A percentile compares a stretch with the other conserved stretches of the same genome.
phyloP scores from a whole-genome alignment of 371 early-diverging fungal species.

The Globomyces sp. region DNA sequence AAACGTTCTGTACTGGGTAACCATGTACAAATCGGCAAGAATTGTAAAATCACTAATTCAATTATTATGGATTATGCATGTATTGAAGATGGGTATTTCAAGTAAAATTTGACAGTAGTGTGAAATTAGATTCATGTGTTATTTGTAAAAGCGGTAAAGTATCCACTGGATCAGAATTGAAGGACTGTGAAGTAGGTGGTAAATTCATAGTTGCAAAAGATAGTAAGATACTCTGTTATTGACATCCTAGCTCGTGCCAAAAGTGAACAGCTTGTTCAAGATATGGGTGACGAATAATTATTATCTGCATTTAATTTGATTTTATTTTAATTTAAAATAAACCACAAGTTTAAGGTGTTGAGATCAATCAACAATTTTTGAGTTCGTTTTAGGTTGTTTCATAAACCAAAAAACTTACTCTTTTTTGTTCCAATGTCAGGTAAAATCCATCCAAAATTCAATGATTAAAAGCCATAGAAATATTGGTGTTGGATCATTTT shows the following conservation, averaged over 20 bases:
- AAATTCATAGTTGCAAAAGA: conserved; percentile 69
- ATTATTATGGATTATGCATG: conserved; percentile 93
- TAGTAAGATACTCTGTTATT: conserved; percentile 31
- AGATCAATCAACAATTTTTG: no score
- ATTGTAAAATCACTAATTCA: conserved; percentile 90
- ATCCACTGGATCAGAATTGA: conserved; percentile 70
- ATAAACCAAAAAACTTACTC: no score
- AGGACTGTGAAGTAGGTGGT: conserved; percentile 90
- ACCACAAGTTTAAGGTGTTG: no score
- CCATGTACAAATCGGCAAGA: conserved; percentile 89
- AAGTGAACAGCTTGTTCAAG: conserved; percentile 11
- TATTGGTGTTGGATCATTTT: no score
- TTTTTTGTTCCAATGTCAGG: no score
- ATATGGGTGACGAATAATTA: conserved; percentile 12
- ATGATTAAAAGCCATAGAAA: no score
- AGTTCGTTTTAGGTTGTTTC: no score
- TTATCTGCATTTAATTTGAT: no score
- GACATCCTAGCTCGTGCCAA: conserved; percentile 12
- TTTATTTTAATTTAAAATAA: no score
- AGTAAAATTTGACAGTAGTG: conserved; percentile 54
- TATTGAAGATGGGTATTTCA: conserved; percentile 72
- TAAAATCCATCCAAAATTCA: no score
- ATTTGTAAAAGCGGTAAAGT: conserved; percentile 81
- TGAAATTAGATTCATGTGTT: conserved; percentile 85
- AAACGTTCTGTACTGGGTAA: conserved; percentile 91